Evolutionary conservation across 805 yeast species (phyloP).

Genomic region (Candida vaughaniae): DNA sequence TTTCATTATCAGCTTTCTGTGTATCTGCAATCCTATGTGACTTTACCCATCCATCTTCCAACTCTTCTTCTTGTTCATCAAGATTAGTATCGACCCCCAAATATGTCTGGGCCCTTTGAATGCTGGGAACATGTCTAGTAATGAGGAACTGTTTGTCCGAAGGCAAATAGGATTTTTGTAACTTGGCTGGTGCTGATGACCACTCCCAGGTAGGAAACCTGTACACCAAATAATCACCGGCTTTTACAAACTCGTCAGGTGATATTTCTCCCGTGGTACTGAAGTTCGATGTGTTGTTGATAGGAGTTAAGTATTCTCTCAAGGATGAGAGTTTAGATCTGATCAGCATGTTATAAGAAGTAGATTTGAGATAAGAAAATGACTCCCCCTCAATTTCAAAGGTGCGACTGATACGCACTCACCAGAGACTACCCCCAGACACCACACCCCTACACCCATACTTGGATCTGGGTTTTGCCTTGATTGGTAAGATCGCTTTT

Average conservation of each 20-base stretch:
- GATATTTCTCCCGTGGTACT: slow-evolving; percentile 85
- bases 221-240: slow-evolving; percentile 89
- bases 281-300: slow-evolving; percentile 83
- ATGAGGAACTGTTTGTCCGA: slow-evolving; percentile 82
- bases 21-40: slow-evolving; percentile 38
- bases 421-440: too few species aligned
- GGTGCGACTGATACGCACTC: too few species aligned
- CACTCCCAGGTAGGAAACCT: slow-evolving; percentile 98
- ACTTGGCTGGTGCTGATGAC: slow-evolving; percentile 42
- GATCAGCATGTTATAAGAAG: slow-evolving; percentile 21
- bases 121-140: slow-evolving; percentile 86
- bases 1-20: slow-evolving; percentile 37
- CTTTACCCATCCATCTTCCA: slow-evolving; percentile 63
- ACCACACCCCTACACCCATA: too few species aligned
- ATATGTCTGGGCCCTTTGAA: slow-evolving; percentile 62
- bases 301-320: slow-evolving; percentile 92
- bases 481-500: too few species aligned
- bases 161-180: slow-evolving; percentile 71
- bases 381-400: too few species aligned
- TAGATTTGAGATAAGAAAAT: not conserved
- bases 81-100: slow-evolving; percentile 43
- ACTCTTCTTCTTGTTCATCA: slow-evolving; percentile 35
- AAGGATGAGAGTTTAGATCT: slow-evolving; percentile 80
- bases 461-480: too few species aligned
- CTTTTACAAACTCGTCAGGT: slow-evolving; percentile 91